Evolutionary conservation across 192 early-diverging fungal genomes (phyloP), one percentile per base, ranked within the genome.

Genomic region (Backusella tarrabulga): DNA sequence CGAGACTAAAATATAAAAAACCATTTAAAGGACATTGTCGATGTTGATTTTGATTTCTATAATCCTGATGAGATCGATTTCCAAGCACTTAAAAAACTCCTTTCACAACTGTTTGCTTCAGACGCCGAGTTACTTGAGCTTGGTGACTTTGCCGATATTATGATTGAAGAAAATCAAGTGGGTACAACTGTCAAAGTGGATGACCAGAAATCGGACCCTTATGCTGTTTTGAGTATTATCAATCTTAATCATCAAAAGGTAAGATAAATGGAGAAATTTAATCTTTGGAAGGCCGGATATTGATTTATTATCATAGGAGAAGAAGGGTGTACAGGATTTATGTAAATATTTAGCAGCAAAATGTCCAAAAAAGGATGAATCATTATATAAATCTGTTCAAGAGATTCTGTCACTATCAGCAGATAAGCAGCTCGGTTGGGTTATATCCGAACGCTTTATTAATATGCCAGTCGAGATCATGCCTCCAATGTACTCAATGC

Each of bases 11-110:
- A n/a, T n/a, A 50, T 6, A 0, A 4, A 40, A n/a, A 38, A 21
- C 2, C 2, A 32, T 40, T 42, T 67, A 23, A 67, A 88, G 87
- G 86, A 89, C 63, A 84, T 89, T 29, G 88, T 98, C 42, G 89
- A 98, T 80, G 93, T 98, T 5, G 96, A 98, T 76, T 97, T 98
- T 85, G 97, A 98, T 77, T 99, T 98, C 81, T 97, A 94, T 84
- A 93, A 96, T 71, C 93, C 94, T n/a, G 88, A 92, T 75, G 87
- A 90, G 38, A 88, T 90, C 34, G 97, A 99, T 83, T 99, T 93
- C 75, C 96, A 97, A 78, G 92, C 95, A 5, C 85, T 97, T 77
- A 99, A 99, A 82, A 90, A 90, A 34, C 87, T 99, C n/a, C 78
- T 98, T 17, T 80, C 75, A 44, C 92, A 93, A 75, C 85, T 92